phyloP scores from a whole-genome alignment of 805 yeast species.

The Helenozyma baotianmanensis region DNA sequence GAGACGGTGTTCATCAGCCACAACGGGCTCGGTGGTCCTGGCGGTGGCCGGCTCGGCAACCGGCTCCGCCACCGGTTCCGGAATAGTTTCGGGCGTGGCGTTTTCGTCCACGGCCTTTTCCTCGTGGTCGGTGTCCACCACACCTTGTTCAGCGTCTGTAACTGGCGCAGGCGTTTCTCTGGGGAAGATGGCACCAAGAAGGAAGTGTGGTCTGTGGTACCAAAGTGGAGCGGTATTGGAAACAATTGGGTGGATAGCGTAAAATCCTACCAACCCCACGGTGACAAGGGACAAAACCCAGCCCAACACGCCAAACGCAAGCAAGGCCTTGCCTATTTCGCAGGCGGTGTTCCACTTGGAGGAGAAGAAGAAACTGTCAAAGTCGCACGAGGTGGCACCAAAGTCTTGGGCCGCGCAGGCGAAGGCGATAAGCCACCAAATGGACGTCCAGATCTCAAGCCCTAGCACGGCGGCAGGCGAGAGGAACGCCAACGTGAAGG shows the following conservation, averaged over 20 bases:
- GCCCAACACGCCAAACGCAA: constrained; percentile 5
- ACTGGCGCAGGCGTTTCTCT: not conserved
- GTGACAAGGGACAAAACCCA: constrained; percentile 2
- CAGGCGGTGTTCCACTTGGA: constrained; percentile 1
- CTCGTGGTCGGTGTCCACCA: not conserved
- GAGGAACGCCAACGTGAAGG: not conserved
- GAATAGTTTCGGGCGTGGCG: too few species aligned
- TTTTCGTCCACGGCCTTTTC: too few species aligned
- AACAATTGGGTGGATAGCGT: constrained; percentile 2
- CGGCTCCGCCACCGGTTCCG: too few species aligned
- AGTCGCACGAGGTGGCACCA: constrained; percentile 1
- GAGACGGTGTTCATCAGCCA: too few species aligned
- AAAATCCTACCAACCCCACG: not conserved
- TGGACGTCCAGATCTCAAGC: constrained; percentile 1
- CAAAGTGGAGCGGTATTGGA: not conserved
- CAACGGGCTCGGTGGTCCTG: too few species aligned
- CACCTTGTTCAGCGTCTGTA: constrained; percentile 1
- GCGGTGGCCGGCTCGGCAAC: too few species aligned
- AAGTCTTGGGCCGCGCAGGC: constrained; percentile 1
- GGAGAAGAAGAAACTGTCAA: not conserved
- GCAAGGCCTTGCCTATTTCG: constrained; percentile 1
- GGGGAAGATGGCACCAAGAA: constrained; percentile 1
- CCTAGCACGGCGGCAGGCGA: constrained; percentile 3
- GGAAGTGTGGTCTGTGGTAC: not conserved
- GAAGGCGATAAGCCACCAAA: constrained; percentile 5